Evolutionary conservation across 2,329 filamentous ascomycete genomes (phyloP).

Genomic region (Teratosphaeria destructans): DNA sequence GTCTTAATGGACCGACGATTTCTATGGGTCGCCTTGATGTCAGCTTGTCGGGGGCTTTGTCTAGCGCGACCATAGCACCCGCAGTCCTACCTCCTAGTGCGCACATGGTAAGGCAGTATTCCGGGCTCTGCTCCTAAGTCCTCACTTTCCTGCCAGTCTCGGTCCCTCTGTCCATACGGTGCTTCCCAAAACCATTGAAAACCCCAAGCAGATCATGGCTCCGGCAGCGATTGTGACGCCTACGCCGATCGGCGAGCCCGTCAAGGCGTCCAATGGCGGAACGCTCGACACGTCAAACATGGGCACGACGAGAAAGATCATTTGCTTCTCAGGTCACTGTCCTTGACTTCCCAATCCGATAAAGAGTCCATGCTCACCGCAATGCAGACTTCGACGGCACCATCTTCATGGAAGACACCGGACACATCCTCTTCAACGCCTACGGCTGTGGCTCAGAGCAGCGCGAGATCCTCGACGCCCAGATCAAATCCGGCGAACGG

Average conservation of each 20-base stretch:
- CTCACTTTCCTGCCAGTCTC: background rate
- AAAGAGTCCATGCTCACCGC: slow-evolving; percentile 3
- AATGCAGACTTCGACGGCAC: slow-evolving; percentile 57
- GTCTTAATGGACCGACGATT: background rate
- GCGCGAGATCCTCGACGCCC: slow-evolving; percentile 48
- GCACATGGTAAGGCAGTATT: background rate
- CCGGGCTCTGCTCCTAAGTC: background rate
- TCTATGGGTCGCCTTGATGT: background rate
- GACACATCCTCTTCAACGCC: slow-evolving; percentile 57
- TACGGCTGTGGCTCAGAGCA: slow-evolving; percentile 51
- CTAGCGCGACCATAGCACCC: background rate
- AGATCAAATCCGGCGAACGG: slow-evolving; percentile 55
- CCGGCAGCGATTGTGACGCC: background rate
- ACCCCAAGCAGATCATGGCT: background rate
- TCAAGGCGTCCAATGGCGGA: background rate
- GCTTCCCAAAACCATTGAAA: background rate
- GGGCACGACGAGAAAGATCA: slow-evolving; percentile 45
- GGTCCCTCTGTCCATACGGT: background rate
- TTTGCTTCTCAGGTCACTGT: slow-evolving; percentile 47
- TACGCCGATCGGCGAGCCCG: background rate
- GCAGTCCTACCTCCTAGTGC: background rate
- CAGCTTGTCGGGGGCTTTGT: background rate
- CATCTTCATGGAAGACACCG: slow-evolving; percentile 55
- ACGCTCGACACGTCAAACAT: slow-evolving; percentile 6
- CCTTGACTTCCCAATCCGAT: background rate